Conservation (phyloP, 768 basidiomycete genomes). For the Tephrocybe sp. region DNA sequence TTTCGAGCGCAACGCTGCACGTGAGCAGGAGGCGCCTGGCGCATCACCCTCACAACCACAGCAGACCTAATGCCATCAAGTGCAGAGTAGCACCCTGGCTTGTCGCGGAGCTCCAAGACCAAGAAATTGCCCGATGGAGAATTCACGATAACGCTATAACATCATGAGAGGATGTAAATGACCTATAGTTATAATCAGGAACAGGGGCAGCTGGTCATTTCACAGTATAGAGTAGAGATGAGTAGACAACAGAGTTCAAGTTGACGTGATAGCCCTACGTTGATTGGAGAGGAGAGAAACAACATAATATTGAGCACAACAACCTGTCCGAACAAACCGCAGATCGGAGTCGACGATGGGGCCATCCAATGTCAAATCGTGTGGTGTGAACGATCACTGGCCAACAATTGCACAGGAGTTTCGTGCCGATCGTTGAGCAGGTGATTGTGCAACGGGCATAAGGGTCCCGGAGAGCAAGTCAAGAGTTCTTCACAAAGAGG, state of each 20-base stretch:
- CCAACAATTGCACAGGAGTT: conserved; percentile 2
- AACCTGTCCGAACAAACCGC: conserved; percentile 3
- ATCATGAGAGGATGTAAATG: conserved; percentile 12
- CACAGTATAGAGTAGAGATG: conserved; percentile 1
- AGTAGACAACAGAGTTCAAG: neutral
- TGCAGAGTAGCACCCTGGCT: conserved; percentile 3
- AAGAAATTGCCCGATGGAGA: conserved; percentile 18
- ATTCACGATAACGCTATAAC: conserved; percentile 5
- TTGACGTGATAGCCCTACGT: conserved; percentile 11
- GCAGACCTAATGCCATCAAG: conserved; percentile 1
- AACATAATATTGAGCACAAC: neutral
- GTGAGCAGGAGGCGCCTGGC: neutral
- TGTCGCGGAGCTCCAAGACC: conserved; percentile 4
- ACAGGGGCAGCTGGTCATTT: conserved; percentile 11
- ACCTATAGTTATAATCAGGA: conserved; percentile 13
- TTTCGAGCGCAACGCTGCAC: no score
- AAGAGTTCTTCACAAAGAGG: neutral
- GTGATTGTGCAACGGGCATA: conserved; percentile 4
- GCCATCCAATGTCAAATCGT: neutral
- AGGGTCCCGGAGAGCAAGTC: no score
- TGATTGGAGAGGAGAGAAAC: conserved; percentile 4
- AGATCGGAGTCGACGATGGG: neutral
- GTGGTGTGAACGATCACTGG: conserved; percentile 3
- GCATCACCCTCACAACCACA: conserved; percentile 7
- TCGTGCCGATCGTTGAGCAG: conserved; percentile 4